Evolutionary conservation across 345 rosid genomes (phyloP).

Genomic region (Bretschneidera sinensis): DNA sequence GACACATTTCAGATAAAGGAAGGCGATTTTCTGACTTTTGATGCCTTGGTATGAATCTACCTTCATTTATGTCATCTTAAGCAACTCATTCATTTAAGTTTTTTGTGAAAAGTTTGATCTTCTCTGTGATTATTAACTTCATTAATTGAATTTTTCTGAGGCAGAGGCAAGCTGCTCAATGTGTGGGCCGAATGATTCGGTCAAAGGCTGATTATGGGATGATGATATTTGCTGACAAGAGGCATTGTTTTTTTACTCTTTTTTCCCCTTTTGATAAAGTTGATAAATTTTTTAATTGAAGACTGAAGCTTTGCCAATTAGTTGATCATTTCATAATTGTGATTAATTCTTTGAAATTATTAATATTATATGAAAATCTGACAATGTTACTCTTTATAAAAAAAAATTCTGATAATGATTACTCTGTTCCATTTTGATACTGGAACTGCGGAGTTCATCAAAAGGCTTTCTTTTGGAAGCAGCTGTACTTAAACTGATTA

Average conservation of each 20-base stretch:
- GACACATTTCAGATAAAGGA: conserved; percentile 97
- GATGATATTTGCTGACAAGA: conserved; percentile 99
- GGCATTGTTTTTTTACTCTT: conserved; percentile 34
- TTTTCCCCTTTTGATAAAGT: background rate
- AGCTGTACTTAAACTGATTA: too few species aligned
- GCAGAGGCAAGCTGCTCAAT: conserved; percentile 99
- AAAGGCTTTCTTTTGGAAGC: too few species aligned
- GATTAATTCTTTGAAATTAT: too few species aligned
- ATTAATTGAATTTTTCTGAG: conserved; percentile 15
- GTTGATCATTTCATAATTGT: too few species aligned
- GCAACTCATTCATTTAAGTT: background rate
- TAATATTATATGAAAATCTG: too few species aligned
- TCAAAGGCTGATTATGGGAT: conserved; percentile 99
- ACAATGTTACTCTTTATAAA: background rate
- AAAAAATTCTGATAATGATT: too few species aligned
- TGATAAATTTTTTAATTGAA: too few species aligned
- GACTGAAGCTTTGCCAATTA: background rate
- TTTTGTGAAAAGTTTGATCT: too few species aligned
- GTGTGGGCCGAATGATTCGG: conserved; percentile 93
- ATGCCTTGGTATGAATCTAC: conserved; percentile 74
- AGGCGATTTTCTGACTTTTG: conserved; percentile 94
- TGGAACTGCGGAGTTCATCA: background rate
- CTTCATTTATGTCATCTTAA: background rate
- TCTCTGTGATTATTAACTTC: conserved; percentile 13
- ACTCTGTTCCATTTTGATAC: background rate